Conservation (phyloP, 306 rosid genomes). For the Sophora flavescens region DNA sequence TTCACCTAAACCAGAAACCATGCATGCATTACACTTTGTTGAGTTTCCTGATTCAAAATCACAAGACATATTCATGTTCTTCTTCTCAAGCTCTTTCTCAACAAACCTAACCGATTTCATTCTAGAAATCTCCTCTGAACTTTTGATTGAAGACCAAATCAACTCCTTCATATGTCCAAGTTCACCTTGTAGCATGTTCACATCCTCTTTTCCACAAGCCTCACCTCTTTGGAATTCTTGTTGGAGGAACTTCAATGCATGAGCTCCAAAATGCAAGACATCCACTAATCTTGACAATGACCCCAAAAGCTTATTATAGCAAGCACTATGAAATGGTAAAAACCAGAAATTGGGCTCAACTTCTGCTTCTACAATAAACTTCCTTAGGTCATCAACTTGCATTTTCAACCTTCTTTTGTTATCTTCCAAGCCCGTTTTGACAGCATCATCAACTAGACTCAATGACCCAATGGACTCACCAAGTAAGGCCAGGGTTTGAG, state of each 20-base stretch:
- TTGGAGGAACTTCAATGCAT: constrained; percentile 50
- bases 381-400: constrained; percentile 51
- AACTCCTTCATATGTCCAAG: constrained; percentile 58
- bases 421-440: constrained; percentile 35
- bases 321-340: constrained; percentile 57
- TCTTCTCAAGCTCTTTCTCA: constrained; percentile 51
- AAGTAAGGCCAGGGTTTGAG: constrained; percentile 52
- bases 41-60: constrained; percentile 68
- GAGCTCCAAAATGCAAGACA: constrained; percentile 53
- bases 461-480: constrained; percentile 53
- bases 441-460: constrained; percentile 33
- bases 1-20: constrained; percentile 46
- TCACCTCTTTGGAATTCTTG: constrained; percentile 49
- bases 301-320: constrained; percentile 53
- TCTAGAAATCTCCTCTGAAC: constrained; percentile 44
- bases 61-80: constrained; percentile 16
- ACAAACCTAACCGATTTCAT: constrained; percentile 53
- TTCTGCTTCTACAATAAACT: constrained; percentile 65
- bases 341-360: constrained; percentile 80
- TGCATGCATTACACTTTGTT: background rate
- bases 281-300: constrained; percentile 62
- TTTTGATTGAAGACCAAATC: constrained; percentile 46
- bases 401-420: constrained; percentile 43
- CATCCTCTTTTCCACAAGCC: constrained; percentile 46
- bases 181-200: constrained; percentile 49